Conservation (phyloP, 2,329 filamentous ascomycete species). For the Epichloe uncinata region DNA sequence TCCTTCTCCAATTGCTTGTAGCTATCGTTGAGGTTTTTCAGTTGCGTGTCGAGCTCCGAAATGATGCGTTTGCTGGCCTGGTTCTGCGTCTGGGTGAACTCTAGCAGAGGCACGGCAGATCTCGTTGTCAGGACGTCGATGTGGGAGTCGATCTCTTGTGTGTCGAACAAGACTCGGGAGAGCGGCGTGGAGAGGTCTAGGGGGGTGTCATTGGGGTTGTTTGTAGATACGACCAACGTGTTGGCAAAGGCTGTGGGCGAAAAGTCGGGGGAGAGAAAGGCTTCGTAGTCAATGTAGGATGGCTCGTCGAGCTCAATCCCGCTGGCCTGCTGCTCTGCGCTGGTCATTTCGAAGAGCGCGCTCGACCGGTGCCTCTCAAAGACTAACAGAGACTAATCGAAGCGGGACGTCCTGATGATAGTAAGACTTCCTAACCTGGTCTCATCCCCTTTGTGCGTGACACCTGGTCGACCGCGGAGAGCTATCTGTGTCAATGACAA, state of each 20-base stretch:
- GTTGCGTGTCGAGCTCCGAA: slow-evolving; percentile 63
- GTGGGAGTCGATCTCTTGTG: slow-evolving; percentile 92
- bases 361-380: too few relatives aligned
- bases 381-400: too few relatives aligned
- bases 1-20: slow-evolving; percentile 79
- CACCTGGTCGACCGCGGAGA: too few relatives aligned
- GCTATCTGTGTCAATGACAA: too few relatives aligned
- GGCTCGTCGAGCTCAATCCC: slow-evolving; percentile 36
- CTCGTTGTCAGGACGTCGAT: slow-evolving; percentile 83
- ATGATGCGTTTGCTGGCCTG: slow-evolving; percentile 61
- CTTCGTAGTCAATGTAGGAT: slow-evolving; percentile 92
- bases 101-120: slow-evolving; percentile 66
- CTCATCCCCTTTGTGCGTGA: too few relatives aligned
- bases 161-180: slow-evolving; percentile 87
- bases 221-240: slow-evolving; percentile 73
- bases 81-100: slow-evolving; percentile 63
- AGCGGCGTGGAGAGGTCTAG: slow-evolving; percentile 90
- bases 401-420: too few relatives aligned
- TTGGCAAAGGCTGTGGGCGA: slow-evolving; percentile 76
- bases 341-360: neutral
- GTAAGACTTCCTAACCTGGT: too few relatives aligned
- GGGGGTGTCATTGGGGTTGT: slow-evolving; percentile 75
- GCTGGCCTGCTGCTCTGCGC: neutral
- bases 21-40: slow-evolving; percentile 67
- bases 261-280: slow-evolving; percentile 76